Evolutionary conservation across 805 yeast genomes (phyloP), one percentile per base, ranked within the genome.

Genomic region (Hermanozyma aechmeae): DNA sequence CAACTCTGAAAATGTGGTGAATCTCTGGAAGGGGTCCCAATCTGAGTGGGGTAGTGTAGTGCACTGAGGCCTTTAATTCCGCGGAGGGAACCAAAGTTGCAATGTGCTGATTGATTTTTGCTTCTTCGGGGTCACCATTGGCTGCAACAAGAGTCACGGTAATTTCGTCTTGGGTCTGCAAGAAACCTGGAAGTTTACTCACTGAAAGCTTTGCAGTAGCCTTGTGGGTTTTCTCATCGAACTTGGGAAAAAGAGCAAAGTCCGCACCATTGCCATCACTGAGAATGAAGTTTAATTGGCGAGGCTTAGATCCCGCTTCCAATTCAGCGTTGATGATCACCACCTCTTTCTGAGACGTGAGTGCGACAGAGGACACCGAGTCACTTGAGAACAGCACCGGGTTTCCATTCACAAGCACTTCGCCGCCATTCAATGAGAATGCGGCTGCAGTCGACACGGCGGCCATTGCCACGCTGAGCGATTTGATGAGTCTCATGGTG

Each of bases 1-100:
- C 70, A 4, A 54, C 49, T 31, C 62, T 65, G 59, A 84, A 85
- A 21, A 55, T 48, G 51, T 82, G 85, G 38, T 51, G 52, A 39
- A 84, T 79, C 53, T 79, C 86, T 3, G 76, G 71, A 46, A 65
- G 51, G 10, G 67, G 50, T 3, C 68, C 79, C 32, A 65, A 53
- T 39, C 68, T 58, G n/a, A 38, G 25, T 14, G 65, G 38, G 6
- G 27, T 27, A 13, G 31, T 30, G 38, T 53, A 50, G 13, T 40
- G 38, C 18, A 51, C 41, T 11, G 52, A 30, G 4, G 29, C 37
- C 31, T 43, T 34, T 29, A 60, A 46, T 15, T 45, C 52, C 7
- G 37, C 45, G 23, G 48, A 29, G 10, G 65, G 62, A 9, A 50
- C 19, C 16, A 62, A 27, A 32, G 58, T 59, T 13, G 45, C 54